Percentiles rank a stretch among this genome's conserved stretches.
These are phyloP conservation scores for Boletus speciosus DNA, from an alignment of 768 basidiomycete genomes.

Conservation along the genomic window DNA sequence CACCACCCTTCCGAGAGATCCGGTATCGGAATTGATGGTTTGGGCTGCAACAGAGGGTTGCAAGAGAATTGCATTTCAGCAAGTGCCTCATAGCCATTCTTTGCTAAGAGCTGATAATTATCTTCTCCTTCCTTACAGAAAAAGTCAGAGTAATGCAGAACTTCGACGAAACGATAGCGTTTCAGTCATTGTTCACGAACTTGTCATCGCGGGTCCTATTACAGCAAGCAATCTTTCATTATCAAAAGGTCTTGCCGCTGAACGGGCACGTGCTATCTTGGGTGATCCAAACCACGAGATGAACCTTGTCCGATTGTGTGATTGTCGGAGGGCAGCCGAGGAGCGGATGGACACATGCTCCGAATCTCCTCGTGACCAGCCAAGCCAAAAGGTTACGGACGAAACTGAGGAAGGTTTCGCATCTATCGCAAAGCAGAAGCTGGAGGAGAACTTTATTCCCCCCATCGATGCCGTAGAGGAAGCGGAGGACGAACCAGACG, in stretches of 20 bases:
- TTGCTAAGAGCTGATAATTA: not conserved
- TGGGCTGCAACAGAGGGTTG: constrained; percentile 65
- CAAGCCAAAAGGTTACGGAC: constrained; percentile 33
- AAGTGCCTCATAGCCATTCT: constrained; percentile 20
- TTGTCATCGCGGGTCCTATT: constrained; percentile 56
- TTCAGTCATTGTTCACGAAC: constrained; percentile 57
- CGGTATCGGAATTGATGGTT: constrained; percentile 65
- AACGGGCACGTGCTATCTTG: constrained; percentile 54
- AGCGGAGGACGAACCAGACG: constrained; percentile 14
- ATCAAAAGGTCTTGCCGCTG: constrained; percentile 68
- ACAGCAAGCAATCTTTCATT: constrained; percentile 52
- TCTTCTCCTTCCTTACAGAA: constrained; percentile 25
- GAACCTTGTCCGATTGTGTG: constrained; percentile 42
- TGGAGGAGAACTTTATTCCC: constrained; percentile 24
- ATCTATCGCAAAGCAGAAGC: constrained; percentile 34
- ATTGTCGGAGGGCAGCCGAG: constrained; percentile 32
- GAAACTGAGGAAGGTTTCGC: constrained; percentile 53
- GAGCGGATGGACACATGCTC: constrained; percentile 10
- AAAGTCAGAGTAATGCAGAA: constrained; percentile 43
- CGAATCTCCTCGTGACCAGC: constrained; percentile 17
- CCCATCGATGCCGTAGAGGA: constrained; percentile 14
- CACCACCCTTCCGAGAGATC: constrained; percentile 62
- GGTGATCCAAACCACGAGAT: constrained; percentile 44
- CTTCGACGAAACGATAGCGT: constrained; percentile 48
- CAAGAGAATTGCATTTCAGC: constrained; percentile 44